Base-by-base conservation (phyloP, 306 rosid species). In the Ammopiptanthus mongolicus region DNA sequence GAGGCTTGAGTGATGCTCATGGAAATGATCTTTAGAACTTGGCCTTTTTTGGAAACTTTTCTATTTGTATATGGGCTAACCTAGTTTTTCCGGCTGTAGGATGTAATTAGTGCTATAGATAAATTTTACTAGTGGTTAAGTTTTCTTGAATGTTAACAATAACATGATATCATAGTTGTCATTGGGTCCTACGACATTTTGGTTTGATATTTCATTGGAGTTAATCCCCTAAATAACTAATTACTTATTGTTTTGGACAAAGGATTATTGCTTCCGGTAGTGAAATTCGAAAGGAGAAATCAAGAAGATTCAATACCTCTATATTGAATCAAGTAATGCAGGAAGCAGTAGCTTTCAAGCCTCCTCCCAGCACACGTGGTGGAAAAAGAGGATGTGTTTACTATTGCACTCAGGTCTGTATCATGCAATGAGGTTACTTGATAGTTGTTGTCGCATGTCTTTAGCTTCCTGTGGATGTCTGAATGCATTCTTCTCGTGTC, bases 371-470 rank as follows among this genome's bases (percentile, higher is more conserved):
- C 80, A 90, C 97, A 58, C 84, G 97, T 60, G n/a, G n/a, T n/a
- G 97, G 97, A 46, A 90, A 76, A 83, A 88, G 99, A 73, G 99
- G 99, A 59, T 92, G 93, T 74, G 92, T 95, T 59, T 95, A 95
- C 86, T 92, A 95, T 82, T 90, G 97, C 76, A 95, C 99, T 61
- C 99, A 88, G 97, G 93, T 92, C 80, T 47, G 41, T 36, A 67
- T 74, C 58, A 58, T 69, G 71, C 60, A n/a, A 69, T 6, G 33
- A 8, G 59, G 60, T 37, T 48, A 21, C 22, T 41, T 78, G 13
- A 12, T 36, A 57, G 15, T 65, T 42, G 9, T 22, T 74, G 23
- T 44, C 28, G 55, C 75, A 58, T 73, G 13, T 50, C 70, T 79
- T 56, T 28, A 58, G 71, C 33, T n/a, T 65, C 14, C 4, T 70